A percentile compares a stretch with the other conserved stretches of the same genome.
Conservation (phyloP, 106 monocot genomes). For the Gastrodia elata region DNA sequence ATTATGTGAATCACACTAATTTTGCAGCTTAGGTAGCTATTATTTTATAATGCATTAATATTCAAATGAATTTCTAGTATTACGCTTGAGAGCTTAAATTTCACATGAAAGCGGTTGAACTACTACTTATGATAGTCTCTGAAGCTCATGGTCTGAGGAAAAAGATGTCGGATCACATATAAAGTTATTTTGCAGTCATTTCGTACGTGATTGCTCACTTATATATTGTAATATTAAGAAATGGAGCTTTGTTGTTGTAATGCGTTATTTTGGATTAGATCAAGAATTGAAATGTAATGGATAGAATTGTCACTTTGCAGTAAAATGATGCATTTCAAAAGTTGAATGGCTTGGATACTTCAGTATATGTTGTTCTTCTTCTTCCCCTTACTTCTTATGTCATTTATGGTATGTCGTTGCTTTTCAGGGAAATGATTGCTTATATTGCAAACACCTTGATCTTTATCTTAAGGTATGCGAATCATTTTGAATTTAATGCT, state of each 20-base stretch:
- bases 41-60: not conserved
- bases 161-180: not conserved
- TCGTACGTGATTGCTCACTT: not conserved
- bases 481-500: not conserved
- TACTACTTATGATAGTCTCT: not conserved
- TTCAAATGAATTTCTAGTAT: not conserved
- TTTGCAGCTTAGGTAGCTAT: not conserved
- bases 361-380: not conserved
- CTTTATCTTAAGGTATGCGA: slow-evolving; percentile 77
- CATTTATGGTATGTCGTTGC: not conserved
- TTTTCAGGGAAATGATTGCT: slow-evolving; percentile 90
- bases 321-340: not conserved
- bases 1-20: not conserved
- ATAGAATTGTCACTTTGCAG: not conserved
- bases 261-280: slow-evolving; percentile 1
- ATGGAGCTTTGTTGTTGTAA: not conserved
- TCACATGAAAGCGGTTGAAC: not conserved
- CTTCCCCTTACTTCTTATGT: not conserved
- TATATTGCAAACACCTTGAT: slow-evolving; percentile 92
- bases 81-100: not conserved
- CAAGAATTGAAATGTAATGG: not conserved
- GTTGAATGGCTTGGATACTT: not conserved
- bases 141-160: not conserved
- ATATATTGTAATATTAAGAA: not conserved
- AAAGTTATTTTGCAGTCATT: not conserved